These are phyloP conservation scores for Fusarium bactridioides DNA, from an alignment of 2,329 filamentous ascomycete species.

Conservation along the genomic window DNA sequence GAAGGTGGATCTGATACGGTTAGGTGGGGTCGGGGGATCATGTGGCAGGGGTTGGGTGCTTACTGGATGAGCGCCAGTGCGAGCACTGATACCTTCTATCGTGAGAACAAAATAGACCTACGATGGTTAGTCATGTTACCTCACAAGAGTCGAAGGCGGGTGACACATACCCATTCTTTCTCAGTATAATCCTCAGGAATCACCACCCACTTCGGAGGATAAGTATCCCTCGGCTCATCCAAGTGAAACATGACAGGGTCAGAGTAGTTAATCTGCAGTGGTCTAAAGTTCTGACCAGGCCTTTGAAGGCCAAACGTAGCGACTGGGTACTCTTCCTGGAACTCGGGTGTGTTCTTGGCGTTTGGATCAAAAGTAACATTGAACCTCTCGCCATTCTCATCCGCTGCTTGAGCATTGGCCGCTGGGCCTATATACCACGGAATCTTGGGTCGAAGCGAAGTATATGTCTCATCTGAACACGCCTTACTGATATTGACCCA, in stretches of 20 bases:
- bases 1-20: slow-evolving; percentile 27
- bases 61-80: slow-evolving; percentile 30
- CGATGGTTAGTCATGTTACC: fast-evolving
- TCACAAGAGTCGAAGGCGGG: fast-evolving
- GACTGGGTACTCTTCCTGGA: slow-evolving; percentile 13
- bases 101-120: slow-evolving; percentile 31
- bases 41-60: fast-evolving
- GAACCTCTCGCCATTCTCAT: slow-evolving; percentile 17
- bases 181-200: slow-evolving; percentile 31
- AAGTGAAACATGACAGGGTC: slow-evolving; percentile 29
- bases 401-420: slow-evolving; percentile 9
- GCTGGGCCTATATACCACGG: slow-evolving; percentile 33
- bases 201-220: slow-evolving; percentile 27
- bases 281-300: slow-evolving; percentile 6
- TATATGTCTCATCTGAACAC: slow-evolving; percentile 32
- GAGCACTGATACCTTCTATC: slow-evolving; percentile 1
- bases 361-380: slow-evolving; percentile 19
- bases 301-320: slow-evolving; percentile 21
- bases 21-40: fast-evolving
- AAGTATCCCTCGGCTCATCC: neutral
- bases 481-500: slow-evolving; percentile 12
- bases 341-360: neutral
- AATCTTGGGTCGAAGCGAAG: slow-evolving; percentile 21
- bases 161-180: slow-evolving; percentile 21
- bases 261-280: slow-evolving; percentile 29